Percentiles rank a stretch among this genome's conserved stretches.
Evolutionary conservation across 2,329 filamentous ascomycete species (phyloP).

Genomic region (Atkinsonella hypoxylon): DNA sequence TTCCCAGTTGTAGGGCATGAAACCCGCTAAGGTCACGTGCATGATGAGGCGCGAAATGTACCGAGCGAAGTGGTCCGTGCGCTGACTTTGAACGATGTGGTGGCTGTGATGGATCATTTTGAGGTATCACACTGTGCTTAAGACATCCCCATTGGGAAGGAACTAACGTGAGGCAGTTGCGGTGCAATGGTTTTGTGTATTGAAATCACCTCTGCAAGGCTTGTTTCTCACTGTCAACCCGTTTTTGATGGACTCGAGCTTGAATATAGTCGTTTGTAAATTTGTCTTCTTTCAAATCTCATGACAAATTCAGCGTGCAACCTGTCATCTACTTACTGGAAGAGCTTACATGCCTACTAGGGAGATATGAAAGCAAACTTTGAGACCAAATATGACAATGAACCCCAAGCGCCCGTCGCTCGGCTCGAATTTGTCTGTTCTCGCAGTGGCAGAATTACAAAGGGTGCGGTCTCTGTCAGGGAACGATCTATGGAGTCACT

Average conservation of each 20-base stretch:
- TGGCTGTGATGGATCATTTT: not conserved
- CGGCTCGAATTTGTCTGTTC: slow-evolving; percentile 5
- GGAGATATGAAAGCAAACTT: not conserved
- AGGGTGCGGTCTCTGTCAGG: not conserved
- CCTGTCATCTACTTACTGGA: too few relatives aligned
- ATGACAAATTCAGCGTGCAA: not conserved
- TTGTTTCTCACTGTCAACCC: not conserved
- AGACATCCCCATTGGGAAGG: not conserved
- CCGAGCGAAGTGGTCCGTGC: not conserved
- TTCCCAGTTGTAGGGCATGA: slow-evolving; percentile 21
- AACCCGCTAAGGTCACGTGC: slow-evolving; percentile 25
- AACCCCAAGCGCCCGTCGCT: not conserved
- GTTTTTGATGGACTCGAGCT: too few relatives aligned
- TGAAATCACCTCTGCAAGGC: not conserved
- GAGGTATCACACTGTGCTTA: not conserved
- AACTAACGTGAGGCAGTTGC: not conserved
- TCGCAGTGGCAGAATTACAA: not conserved
- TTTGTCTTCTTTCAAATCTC: not conserved
- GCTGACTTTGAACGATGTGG: not conserved
- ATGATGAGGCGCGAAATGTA: not conserved
- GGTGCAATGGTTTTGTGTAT: not conserved
- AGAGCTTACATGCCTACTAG: not conserved
- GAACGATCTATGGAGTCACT: not conserved
- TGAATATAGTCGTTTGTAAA: not conserved
- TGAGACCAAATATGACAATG: not conserved